phyloP scores from a whole-genome alignment of 2,329 filamentous ascomycete species.

The Plenodomus lindquistii region DNA sequence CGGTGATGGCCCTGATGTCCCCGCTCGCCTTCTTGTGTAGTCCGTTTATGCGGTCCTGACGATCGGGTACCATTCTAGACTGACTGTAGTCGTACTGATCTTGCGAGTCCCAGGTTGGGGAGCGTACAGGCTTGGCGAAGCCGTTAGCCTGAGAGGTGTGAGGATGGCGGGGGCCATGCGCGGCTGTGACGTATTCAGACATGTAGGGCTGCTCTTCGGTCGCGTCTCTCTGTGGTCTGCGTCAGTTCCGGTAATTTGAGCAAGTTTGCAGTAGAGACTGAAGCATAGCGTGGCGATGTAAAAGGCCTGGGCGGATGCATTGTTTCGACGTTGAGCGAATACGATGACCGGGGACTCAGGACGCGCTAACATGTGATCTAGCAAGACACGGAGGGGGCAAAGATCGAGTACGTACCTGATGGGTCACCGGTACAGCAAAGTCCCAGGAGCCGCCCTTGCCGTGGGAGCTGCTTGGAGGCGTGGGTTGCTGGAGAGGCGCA shows the following conservation, averaged over 20 bases:
- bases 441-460: constrained; percentile 44
- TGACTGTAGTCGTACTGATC: constrained; percentile 29
- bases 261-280: background rate
- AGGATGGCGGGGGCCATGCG: constrained; percentile 38
- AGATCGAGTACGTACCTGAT: constrained; percentile 36
- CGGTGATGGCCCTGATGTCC: constrained; percentile 47
- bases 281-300: background rate
- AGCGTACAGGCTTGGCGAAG: constrained; percentile 32
- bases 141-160: constrained; percentile 42
- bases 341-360: background rate
- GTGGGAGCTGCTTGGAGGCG: constrained; percentile 47
- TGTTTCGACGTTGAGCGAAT: background rate
- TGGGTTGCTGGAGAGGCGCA: constrained; percentile 39
- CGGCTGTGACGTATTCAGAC: constrained; percentile 36
- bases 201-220: constrained; percentile 41
- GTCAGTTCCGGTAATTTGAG: constrained; percentile 25
- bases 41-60: constrained; percentile 30
- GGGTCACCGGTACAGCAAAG: constrained; percentile 44
- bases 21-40: constrained; percentile 47
- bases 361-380: constrained; percentile 14
- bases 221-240: constrained; percentile 27
- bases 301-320: background rate
- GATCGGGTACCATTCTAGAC: constrained; percentile 36
- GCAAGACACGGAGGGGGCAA: constrained; percentile 2
- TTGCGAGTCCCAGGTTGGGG: constrained; percentile 37